Conservation (phyloP, 2,329 filamentous ascomycete species). For the Talaromyces sp. region DNA sequence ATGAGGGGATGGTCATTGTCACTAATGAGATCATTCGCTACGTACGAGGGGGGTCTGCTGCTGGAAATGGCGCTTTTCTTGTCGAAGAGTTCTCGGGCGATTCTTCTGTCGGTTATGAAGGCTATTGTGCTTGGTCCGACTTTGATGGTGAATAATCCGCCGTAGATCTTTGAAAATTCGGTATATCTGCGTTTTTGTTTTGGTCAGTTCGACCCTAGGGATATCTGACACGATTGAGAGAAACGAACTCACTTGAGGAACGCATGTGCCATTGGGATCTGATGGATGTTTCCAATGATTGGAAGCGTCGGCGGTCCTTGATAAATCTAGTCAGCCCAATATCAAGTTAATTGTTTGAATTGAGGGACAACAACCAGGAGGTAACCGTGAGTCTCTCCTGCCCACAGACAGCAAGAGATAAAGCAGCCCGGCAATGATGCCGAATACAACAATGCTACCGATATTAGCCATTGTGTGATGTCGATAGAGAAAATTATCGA, state of each 20-base stretch:
- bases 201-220: neutral
- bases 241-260: neutral
- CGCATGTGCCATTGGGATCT: slow-evolving; percentile 3
- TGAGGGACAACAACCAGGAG: neutral
- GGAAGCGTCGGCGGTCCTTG: slow-evolving; percentile 13
- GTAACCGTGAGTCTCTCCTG: neutral
- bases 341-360: neutral
- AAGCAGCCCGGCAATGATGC: neutral
- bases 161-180: slow-evolving; percentile 42
- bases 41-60: slow-evolving; percentile 36
- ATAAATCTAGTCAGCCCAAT: slow-evolving; percentile 10
- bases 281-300: slow-evolving; percentile 13
- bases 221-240: too few species aligned
- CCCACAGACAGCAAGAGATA: neutral
- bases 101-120: slow-evolving; percentile 37
- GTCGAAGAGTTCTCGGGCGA: slow-evolving; percentile 44
- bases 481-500: neutral
- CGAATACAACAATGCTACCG: neutral
- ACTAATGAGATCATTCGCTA: slow-evolving; percentile 41
- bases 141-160: slow-evolving; percentile 42
- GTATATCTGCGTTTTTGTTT: slow-evolving; percentile 34
- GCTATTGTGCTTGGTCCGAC: slow-evolving; percentile 38
- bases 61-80: slow-evolving; percentile 43
- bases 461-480: neutral
- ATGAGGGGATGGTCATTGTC: slow-evolving; percentile 45